A percentile compares a stretch with the other conserved stretches of the same genome.
phyloP scores from a whole-genome alignment of 176 grass and related monocot species.

The Paspalum vaginatum region DNA sequence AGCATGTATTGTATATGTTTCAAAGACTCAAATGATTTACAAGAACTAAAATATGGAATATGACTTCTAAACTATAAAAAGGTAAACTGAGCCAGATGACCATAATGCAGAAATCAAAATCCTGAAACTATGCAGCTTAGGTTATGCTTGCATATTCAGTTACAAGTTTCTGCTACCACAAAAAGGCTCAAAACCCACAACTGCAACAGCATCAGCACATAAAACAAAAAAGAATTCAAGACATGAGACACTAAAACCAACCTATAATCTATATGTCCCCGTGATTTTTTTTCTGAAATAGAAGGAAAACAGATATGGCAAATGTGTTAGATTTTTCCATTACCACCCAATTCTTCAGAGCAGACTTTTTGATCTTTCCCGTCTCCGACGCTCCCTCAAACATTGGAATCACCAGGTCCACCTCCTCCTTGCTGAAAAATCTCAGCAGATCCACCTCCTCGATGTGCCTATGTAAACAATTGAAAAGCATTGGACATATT shows the following conservation, averaged over 20 bases:
- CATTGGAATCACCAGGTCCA: slow-evolving; percentile 62
- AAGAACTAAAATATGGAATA: neutral
- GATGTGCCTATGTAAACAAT: slow-evolving; percentile 61
- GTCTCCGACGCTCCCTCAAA: slow-evolving; percentile 92
- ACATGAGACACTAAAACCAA: slow-evolving; percentile 18
- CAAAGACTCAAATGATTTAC: neutral
- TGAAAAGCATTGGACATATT: slow-evolving; percentile 23
- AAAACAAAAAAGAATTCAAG: neutral
- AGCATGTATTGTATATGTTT: neutral
- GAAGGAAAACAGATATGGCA: neutral
- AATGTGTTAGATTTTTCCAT: slow-evolving; percentile 28
- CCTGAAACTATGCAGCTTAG: neutral
- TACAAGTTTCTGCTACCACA: neutral
- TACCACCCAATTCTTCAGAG: slow-evolving; percentile 98
- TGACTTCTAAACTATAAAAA: neutral
- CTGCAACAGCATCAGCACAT: neutral
- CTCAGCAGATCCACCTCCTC: slow-evolving; percentile 83
- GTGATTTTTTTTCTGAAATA: neutral
- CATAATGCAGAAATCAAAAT: neutral
- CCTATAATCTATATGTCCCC: neutral
- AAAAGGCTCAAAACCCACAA: neutral
- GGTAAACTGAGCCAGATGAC: neutral
- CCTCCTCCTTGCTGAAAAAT: slow-evolving; percentile 86
- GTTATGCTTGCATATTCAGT: neutral
- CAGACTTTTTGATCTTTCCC: slow-evolving; percentile 81